Percentiles rank a stretch among this genome's conserved stretches.
phyloP scores from a whole-genome alignment of 371 early-diverging fungal species.

The Mortierella sp. region DNA sequence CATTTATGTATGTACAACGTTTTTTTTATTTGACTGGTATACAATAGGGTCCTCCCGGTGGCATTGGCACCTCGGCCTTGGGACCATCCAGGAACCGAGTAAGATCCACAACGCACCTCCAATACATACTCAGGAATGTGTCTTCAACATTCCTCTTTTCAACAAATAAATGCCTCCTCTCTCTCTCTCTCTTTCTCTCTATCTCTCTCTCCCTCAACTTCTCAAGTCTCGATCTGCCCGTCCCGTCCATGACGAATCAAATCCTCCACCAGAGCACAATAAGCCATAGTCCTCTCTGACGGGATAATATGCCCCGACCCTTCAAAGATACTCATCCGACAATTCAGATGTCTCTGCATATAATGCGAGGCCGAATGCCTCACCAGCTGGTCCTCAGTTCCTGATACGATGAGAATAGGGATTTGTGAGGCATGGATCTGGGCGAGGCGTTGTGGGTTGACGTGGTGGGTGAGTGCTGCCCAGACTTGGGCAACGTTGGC shows the following conservation, averaged over 20 bases:
- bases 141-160: background rate
- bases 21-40: background rate
- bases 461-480: slow-evolving; percentile 54
- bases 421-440: slow-evolving; percentile 32
- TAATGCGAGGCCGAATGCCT: slow-evolving; percentile 53
- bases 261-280: slow-evolving; percentile 47
- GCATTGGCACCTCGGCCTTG: slow-evolving; percentile 58
- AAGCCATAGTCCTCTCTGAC: slow-evolving; percentile 38
- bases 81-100: slow-evolving; percentile 44
- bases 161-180: background rate
- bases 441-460: slow-evolving; percentile 30
- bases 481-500: slow-evolving; percentile 49
- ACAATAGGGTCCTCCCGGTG: slow-evolving; percentile 58
- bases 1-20: background rate
- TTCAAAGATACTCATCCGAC: slow-evolving; percentile 43
- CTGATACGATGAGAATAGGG: slow-evolving; percentile 52
- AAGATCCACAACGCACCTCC: background rate
- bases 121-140: background rate
- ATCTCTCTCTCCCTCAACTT: background rate
- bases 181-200: no score
- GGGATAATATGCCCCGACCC: slow-evolving; percentile 52
- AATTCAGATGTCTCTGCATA: slow-evolving; percentile 40
- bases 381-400: slow-evolving; percentile 57
- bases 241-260: slow-evolving; percentile 18
- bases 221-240: background rate